Base-by-base conservation (phyloP, 768 basidiomycete species). In the Mycena metata region DNA sequence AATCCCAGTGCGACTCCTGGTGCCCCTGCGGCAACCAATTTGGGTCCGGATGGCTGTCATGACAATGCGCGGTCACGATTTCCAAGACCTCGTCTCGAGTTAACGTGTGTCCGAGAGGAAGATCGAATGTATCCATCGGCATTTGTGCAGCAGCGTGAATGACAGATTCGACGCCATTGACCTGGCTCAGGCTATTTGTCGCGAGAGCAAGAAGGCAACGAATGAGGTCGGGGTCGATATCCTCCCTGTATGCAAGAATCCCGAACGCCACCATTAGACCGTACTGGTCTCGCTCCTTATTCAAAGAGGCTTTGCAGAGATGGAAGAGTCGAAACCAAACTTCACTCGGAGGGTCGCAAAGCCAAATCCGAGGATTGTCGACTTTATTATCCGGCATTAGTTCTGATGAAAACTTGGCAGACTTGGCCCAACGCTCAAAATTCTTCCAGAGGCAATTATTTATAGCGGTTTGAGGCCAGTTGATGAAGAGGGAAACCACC, bases 161-260 rank as follows among this genome's bases (percentile, higher is more conserved):
- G 43, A 42, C 30, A 16, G 16, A 3, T 15, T 43, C 30, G 56
- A 35, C 13, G 6, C 3, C 6, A 30, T 6, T 30, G 30, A 6
- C 3, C 30, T 16, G 26, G 42, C 23, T 19, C 1, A n/a, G 30
- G 30, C 30, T 24, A 24, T 52, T 67, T 21, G 46, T 61, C 1
- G 66, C 66, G 46, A 67, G 47, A 33, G 46, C 45, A 10, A 67
- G 43, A 23, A 67, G 66, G 33, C 36, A 33, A 24, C 51, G 66
- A 26, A 61, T 54, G 12, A 67, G 52, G n/a, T 60, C 45, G 13
- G 33, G 11, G 19, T 60, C 30, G 16, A 67, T 55, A 19, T 52
- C 45, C 17, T 43, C 23, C 4, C 66, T 59, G 30, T 67, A 56
- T 23, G 58, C 42, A 19, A 67, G 52, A 23, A 67, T 60, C 21